These are phyloP conservation scores for Gossypium sturtianum DNA, from an alignment of 345 rosid genomes.

Conservation along the genomic window DNA sequence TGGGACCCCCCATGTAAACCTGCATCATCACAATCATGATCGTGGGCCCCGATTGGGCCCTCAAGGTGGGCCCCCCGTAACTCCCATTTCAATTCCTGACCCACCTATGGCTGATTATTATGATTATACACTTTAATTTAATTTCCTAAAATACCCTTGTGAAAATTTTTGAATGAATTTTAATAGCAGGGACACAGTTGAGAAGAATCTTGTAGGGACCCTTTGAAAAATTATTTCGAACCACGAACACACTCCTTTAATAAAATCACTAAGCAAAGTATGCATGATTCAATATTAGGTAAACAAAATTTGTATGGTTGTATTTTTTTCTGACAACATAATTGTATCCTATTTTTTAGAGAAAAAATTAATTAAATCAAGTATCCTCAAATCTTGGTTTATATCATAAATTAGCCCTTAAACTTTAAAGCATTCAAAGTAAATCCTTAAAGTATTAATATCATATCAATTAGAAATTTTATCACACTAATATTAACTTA, in stretches of 20 bases:
- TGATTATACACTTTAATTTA: neutral
- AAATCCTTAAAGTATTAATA: too few species aligned
- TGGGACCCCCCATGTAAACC: neutral
- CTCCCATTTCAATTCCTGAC: neutral
- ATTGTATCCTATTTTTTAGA: too few species aligned
- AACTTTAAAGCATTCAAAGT: too few species aligned
- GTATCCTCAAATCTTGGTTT: too few species aligned
- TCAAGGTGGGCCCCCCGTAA: neutral
- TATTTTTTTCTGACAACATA: too few species aligned
- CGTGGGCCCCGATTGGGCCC: neutral
- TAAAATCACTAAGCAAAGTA: neutral
- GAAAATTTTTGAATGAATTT: neutral
- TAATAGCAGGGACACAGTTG: neutral
- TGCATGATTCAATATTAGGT: too few species aligned
- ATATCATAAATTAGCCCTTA: too few species aligned
- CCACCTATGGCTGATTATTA: neutral
- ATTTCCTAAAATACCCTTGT: neutral
- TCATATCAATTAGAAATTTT: too few species aligned
- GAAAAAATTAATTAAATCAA: too few species aligned
- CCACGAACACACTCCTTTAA: neutral
- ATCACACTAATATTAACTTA: too few species aligned
- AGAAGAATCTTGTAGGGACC: neutral
- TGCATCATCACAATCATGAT: neutral
- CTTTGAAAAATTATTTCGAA: neutral
- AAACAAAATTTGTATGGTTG: too few species aligned